Evolutionary conservation across 2,329 filamentous ascomycete genomes (phyloP), one percentile per base, ranked within the genome.

Genomic region (Cladobotryum mycophilum): DNA sequence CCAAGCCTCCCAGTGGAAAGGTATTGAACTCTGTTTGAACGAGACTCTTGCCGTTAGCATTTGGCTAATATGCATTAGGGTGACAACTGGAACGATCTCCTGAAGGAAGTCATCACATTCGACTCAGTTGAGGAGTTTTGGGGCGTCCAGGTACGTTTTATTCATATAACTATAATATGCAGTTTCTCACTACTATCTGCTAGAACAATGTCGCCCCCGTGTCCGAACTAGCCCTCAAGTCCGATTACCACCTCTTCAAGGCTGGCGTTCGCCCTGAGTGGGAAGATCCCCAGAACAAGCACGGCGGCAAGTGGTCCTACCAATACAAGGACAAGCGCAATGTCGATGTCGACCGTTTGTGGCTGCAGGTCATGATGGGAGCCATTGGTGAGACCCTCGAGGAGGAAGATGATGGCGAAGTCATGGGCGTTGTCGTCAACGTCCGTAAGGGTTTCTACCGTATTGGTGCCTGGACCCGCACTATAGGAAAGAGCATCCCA

Each of bases 181-280:
- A 43, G 41, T 37, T 22, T 5, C 3, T 47, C 36, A 61, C 54
- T 59, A 36, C 55, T 34, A 18, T 37, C 46, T 15, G 30, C 17
- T 53, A 99, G 95, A 99, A 99, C 81, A 99, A 99, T 72, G 96
- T 99, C 69, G 89, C 92, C 46, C 86, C 91, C 41, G 92, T 95
- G 61, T 96, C 92, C 61, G 90, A 97, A 64, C 85, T 99, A 41
- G 89, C 91, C 41, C 84, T 95, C 67, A 99, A 99, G 78, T 96
- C 93, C 66, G 93, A 99, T 71, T 99, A 99, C 76, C 95, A 99
- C 68, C 87, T 99, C 41, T 99, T 99, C 86, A 99, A 99, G 79
- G 86, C 86, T 63, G 91, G 91, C 58, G 89, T 99, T 56, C 89
- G 93, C 57, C 93, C 93, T 35, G 95, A 99, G 74, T 99, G 93